phyloP scores from a whole-genome alignment of 352 stramenopile species.

The Discostella stelligera region DNA sequence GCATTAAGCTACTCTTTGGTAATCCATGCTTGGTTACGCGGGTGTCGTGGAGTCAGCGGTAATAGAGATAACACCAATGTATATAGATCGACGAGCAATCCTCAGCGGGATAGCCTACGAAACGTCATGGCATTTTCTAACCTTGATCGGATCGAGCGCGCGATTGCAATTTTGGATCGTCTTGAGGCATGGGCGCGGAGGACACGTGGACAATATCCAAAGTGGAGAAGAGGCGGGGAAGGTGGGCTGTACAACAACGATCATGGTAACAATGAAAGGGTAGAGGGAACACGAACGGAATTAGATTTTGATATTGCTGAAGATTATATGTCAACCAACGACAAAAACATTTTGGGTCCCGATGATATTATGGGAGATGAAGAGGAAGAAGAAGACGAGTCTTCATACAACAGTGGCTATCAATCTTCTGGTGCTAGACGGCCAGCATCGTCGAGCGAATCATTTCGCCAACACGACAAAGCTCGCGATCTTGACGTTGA shows the following conservation, averaged over 20 bases:
- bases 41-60: conserved; percentile 29
- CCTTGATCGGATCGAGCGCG: conserved; percentile 40
- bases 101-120: conserved; percentile 8
- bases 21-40: conserved; percentile 63
- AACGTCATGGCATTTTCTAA: conserved; percentile 27
- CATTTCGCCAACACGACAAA: conserved; percentile 50
- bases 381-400: neutral
- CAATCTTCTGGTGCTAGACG: neutral
- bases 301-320: conserved; percentile 19
- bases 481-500: conserved; percentile 50
- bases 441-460: neutral
- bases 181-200: conserved; percentile 48
- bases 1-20: conserved; percentile 66
- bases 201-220: conserved; percentile 11
- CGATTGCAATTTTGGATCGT: conserved; percentile 43
- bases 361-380: conserved; percentile 11
- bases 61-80: neutral
- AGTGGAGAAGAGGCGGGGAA: conserved; percentile 6
- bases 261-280: conserved; percentile 16
- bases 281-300: conserved; percentile 4
- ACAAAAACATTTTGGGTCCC: conserved; percentile 2
- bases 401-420: neutral
- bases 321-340: conserved; percentile 2
- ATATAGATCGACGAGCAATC: neutral
- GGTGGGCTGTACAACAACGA: conserved; percentile 7